Conservation (phyloP, 345 rosid species). For the Pelargonium nanum region DNA sequence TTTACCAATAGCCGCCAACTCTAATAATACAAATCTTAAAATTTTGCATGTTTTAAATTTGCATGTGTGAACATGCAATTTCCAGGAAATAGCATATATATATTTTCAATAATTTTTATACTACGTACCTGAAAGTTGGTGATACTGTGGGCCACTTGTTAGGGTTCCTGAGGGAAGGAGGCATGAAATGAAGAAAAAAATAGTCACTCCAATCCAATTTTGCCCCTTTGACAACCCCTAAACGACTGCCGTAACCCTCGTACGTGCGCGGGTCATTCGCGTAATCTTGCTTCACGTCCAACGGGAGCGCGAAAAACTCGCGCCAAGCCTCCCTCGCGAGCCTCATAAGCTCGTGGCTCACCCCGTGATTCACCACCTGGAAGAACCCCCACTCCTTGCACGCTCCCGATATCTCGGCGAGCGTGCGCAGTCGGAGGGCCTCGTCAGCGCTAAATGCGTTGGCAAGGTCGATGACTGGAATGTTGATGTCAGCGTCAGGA, state of each 20-base stretch:
- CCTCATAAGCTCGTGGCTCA: slow-evolving; percentile 43
- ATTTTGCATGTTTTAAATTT: too few species aligned
- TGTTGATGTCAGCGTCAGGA: slow-evolving; percentile 14
- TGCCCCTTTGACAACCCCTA: slow-evolving; percentile 77
- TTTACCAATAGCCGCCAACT: too few species aligned
- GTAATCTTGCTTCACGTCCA: slow-evolving; percentile 46
- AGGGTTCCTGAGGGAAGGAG: slow-evolving; percentile 30
- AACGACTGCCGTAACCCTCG: slow-evolving; percentile 86
- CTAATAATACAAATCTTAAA: too few species aligned
- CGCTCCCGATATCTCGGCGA: slow-evolving; percentile 23
- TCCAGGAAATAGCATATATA: too few species aligned
- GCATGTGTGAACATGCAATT: too few species aligned
- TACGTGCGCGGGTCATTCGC: slow-evolving; percentile 77
- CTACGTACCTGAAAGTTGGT: slow-evolving; percentile 51
- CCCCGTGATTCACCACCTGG: slow-evolving; percentile 88
- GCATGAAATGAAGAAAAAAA: slow-evolving; percentile 63
- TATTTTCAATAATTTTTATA: too few species aligned
- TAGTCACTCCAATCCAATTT: slow-evolving; percentile 93
- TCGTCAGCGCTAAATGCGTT: slow-evolving; percentile 12
- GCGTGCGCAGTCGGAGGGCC: slow-evolving; percentile 11
- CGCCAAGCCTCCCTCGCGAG: slow-evolving; percentile 46
- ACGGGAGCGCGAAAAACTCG: slow-evolving; percentile 63
- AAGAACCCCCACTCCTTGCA: slow-evolving; percentile 83
- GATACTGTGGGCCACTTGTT: slow-evolving; percentile 76
- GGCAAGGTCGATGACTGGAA: slow-evolving; percentile 45